Conservation (phyloP, 495 filamentous ascomycete genomes). For the Friedmanniomyces simplex region DNA sequence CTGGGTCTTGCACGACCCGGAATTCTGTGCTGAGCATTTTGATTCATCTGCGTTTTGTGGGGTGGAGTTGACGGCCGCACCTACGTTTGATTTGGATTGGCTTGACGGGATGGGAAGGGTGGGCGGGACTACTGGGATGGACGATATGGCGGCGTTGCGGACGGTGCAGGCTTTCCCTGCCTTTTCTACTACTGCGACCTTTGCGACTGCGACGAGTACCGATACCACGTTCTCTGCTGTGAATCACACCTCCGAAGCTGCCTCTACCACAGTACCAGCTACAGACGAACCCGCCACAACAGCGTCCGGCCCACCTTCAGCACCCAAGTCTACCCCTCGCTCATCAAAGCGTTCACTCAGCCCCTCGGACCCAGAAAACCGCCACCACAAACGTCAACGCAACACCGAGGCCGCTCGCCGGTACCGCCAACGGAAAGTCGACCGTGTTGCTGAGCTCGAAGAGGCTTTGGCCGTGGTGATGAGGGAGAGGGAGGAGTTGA, state of each 20-base stretch:
- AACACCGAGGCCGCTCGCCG: conserved; percentile 31
- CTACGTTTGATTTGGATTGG: neutral
- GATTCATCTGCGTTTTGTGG: neutral
- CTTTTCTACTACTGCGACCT: neutral
- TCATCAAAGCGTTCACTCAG: neutral
- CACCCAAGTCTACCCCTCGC: neutral
- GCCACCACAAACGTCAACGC: conserved; percentile 19
- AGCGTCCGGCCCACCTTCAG: no score
- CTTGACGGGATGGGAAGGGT: neutral
- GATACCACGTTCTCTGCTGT: no score
- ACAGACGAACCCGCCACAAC: no score
- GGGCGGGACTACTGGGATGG: neutral
- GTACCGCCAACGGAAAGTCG: conserved; percentile 32
- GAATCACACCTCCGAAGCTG: no score
- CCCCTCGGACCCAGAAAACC: neutral
- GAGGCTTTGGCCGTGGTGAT: conserved; percentile 20
- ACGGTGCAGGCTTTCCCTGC: no score
- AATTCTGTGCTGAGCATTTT: neutral
- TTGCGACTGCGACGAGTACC: no score
- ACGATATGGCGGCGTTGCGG: neutral
- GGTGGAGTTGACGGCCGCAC: neutral
- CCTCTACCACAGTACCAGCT: no score
- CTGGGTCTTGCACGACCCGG: neutral
- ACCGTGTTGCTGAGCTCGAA: conserved; percentile 28
- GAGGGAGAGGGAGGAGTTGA: conserved; percentile 16